Conservation (phyloP, 192 early-diverging fungal genomes). For the Mortierella hygrophila region DNA sequence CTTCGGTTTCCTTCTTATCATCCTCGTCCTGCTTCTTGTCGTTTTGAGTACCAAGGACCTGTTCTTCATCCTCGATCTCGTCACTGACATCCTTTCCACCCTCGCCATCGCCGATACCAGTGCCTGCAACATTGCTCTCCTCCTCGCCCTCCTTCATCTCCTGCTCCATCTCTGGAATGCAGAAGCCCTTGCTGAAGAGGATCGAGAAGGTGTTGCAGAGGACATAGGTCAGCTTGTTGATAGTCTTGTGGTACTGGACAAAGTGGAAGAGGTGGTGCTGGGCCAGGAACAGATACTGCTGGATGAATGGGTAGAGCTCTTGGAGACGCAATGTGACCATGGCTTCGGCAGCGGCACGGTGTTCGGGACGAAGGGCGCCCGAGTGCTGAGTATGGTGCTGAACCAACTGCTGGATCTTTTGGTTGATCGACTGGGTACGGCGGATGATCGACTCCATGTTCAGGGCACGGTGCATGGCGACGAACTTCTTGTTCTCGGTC, state of each 20-base stretch:
- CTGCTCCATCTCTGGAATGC: slow-evolving; percentile 78
- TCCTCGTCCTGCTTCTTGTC: slow-evolving; percentile 68
- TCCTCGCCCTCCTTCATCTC: slow-evolving; percentile 73
- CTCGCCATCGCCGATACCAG: slow-evolving; percentile 95
- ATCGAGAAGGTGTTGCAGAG: slow-evolving; percentile 76
- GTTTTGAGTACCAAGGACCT: slow-evolving; percentile 91
- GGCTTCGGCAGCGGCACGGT: slow-evolving; percentile 39
- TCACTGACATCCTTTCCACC: slow-evolving; percentile 96
- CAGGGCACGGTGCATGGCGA: slow-evolving; percentile 35
- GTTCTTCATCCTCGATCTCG: slow-evolving; percentile 97
- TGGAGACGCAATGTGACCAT: slow-evolving; percentile 58
- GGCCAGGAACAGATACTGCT: slow-evolving; percentile 73
- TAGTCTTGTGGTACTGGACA: slow-evolving; percentile 73
- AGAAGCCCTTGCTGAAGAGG: slow-evolving; percentile 89
- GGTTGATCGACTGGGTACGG: slow-evolving; percentile 44
- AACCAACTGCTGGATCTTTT: slow-evolving; percentile 31
- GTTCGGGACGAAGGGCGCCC: not conserved
- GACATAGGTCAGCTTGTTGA: slow-evolving; percentile 79
- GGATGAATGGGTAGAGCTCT: slow-evolving; percentile 67
- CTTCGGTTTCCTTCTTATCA: slow-evolving; percentile 72
- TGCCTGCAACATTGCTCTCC: slow-evolving; percentile 70
- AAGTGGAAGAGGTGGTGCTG: slow-evolving; percentile 70
- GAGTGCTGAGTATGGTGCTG: slow-evolving; percentile 14
- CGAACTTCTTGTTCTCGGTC: slow-evolving; percentile 55
- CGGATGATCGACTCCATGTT: slow-evolving; percentile 57